These are phyloP conservation scores for Botrytis tulipae DNA, from an alignment of 2,329 filamentous ascomycete species.

Conservation along the genomic window DNA sequence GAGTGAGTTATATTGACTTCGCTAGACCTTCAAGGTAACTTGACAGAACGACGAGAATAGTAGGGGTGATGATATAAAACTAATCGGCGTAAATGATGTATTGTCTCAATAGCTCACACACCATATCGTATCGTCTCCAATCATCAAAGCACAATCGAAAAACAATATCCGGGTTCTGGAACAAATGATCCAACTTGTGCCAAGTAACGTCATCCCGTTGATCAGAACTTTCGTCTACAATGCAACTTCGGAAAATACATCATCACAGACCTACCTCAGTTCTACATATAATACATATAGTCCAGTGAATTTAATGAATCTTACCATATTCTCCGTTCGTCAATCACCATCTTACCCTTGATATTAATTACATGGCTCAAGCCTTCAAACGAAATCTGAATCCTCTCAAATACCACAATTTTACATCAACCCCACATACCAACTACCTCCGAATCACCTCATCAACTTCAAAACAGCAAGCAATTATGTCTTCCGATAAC, in stretches of 20 bases:
- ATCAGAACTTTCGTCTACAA: not conserved
- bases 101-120: not conserved
- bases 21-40: not conserved
- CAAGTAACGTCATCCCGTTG: slow-evolving; percentile 6
- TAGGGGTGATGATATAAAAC: not conserved
- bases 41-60: not conserved
- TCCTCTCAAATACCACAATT: not conserved
- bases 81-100: not conserved
- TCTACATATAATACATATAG: not conserved
- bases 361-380: slow-evolving; percentile 10
- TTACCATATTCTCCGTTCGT: not conserved
- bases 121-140: not conserved
- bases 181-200: slow-evolving; percentile 3
- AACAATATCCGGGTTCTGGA: not conserved
- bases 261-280: not conserved
- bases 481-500: slow-evolving; percentile 8
- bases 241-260: not conserved
- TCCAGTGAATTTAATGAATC: not conserved
- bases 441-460: not conserved
- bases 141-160: not conserved
- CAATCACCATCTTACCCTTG: not conserved
- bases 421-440: slow-evolving; percentile 2
- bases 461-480: not conserved
- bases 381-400: not conserved
- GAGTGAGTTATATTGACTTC: not conserved